A percentile compares a stretch with the other conserved stretches of the same genome.
Conservation (phyloP, 2,329 filamentous ascomycete genomes). For the Colletotrichum nymphaeae region DNA sequence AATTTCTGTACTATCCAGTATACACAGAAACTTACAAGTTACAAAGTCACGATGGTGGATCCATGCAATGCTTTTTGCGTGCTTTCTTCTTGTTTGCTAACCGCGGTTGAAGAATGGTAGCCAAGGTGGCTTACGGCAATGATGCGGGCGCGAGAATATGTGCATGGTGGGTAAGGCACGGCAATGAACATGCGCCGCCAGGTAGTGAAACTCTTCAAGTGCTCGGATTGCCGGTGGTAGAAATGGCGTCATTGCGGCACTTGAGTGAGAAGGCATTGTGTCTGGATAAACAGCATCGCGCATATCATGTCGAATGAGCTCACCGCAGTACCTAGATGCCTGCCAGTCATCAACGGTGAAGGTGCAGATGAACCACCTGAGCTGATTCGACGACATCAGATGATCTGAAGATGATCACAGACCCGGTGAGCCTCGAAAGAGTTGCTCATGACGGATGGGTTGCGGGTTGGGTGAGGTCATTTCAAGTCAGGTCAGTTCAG, state of each 20-base stretch:
- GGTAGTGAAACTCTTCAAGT: neutral
- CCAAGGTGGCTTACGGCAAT: conserved; percentile 25
- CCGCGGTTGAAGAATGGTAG: neutral
- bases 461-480: neutral
- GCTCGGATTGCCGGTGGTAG: neutral
- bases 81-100: neutral
- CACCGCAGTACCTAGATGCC: neutral
- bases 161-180: neutral
- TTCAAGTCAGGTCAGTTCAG: neutral
- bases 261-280: neutral
- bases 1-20: neutral
- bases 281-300: neutral
- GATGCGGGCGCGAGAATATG: neutral
- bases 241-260: neutral
- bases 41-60: conserved; percentile 6
- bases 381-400: neutral
- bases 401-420: neutral
- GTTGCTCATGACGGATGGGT: neutral
- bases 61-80: neutral
- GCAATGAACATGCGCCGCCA: neutral
- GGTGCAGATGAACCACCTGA: too few relatives aligned
- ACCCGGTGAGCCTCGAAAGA: neutral
- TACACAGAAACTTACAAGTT: neutral
- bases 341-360: neutral
- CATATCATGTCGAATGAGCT: neutral